phyloP scores from a whole-genome alignment of 768 basidiomycete species.

The Boletus tylopilopsis region DNA sequence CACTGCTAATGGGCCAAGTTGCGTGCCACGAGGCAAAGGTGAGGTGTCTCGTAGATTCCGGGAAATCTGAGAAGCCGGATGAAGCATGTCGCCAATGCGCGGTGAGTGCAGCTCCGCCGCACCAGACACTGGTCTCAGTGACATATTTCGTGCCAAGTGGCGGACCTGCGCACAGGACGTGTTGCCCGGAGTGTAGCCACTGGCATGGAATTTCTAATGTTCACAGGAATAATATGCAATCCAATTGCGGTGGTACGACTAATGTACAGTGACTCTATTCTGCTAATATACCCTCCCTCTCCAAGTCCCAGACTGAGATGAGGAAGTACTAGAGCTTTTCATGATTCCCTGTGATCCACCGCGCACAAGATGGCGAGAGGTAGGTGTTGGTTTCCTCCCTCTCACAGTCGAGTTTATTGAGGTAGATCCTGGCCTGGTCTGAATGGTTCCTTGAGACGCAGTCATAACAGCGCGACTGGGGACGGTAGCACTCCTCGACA shows the following conservation, averaged over 20 bases:
- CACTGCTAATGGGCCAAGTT: slow-evolving; percentile 8
- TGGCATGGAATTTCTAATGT: neutral
- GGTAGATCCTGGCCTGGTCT: slow-evolving; percentile 11
- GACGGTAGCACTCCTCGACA: slow-evolving; percentile 6
- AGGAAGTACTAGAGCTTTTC: slow-evolving; percentile 23
- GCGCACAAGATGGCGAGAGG: slow-evolving; percentile 9
- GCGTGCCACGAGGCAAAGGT: slow-evolving; percentile 20
- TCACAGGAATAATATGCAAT: slow-evolving; percentile 7
- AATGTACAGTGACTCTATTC: slow-evolving; percentile 23
- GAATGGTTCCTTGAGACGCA: slow-evolving; percentile 7
- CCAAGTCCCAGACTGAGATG: slow-evolving; percentile 26
- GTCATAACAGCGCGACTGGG: slow-evolving; percentile 11
- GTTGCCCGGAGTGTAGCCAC: no score
- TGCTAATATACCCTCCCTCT: slow-evolving; percentile 16
- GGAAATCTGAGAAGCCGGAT: neutral
- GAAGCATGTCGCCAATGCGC: neutral
- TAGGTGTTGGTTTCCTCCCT: slow-evolving; percentile 10
- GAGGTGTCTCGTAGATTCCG: slow-evolving; percentile 15
- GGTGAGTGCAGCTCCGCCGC: no score
- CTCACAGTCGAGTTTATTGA: slow-evolving; percentile 9
- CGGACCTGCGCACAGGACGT: no score
- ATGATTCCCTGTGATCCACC: slow-evolving; percentile 10
- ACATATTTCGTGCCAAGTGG: no score
- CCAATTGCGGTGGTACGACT: slow-evolving; percentile 10
- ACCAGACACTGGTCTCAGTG: no score